These are phyloP conservation scores for Flueggea neowawraea DNA, from an alignment of 441 rosid genomes.

Conservation along the genomic window DNA sequence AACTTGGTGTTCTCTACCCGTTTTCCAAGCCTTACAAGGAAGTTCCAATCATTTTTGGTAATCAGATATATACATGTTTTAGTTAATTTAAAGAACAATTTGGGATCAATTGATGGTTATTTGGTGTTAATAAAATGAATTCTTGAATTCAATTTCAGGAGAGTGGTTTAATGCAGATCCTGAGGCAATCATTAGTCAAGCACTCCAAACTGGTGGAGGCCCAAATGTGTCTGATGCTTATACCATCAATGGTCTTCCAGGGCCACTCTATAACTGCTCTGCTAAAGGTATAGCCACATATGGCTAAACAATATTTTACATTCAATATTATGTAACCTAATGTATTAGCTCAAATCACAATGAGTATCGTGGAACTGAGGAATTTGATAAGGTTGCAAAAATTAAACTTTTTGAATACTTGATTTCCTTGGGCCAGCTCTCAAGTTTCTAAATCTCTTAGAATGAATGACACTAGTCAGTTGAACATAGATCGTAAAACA, in stretches of 20 bases:
- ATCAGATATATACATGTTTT: background rate
- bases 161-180: constrained; percentile 32
- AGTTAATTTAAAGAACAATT: too few species aligned
- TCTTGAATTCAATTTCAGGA: constrained; percentile 9
- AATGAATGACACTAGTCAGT: too few species aligned
- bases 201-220: constrained; percentile 19
- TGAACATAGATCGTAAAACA: too few species aligned
- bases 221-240: constrained; percentile 34
- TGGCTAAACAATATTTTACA: too few species aligned
- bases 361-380: too few species aligned
- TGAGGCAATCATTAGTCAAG: constrained; percentile 16
- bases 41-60: constrained; percentile 55
- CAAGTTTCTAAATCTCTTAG: too few species aligned
- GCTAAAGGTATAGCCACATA: background rate
- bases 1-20: constrained; percentile 37
- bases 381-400: too few species aligned
- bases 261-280: constrained; percentile 17
- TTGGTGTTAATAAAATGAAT: too few species aligned
- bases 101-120: too few species aligned
- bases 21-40: constrained; percentile 49
- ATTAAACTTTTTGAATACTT: too few species aligned
- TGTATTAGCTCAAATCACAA: background rate
- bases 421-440: too few species aligned
- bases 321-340: background rate
- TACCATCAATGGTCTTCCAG: constrained; percentile 32